Base-by-base conservation (phyloP, 2,329 filamentous ascomycete species). In the Ophiostoma sp. region DNA sequence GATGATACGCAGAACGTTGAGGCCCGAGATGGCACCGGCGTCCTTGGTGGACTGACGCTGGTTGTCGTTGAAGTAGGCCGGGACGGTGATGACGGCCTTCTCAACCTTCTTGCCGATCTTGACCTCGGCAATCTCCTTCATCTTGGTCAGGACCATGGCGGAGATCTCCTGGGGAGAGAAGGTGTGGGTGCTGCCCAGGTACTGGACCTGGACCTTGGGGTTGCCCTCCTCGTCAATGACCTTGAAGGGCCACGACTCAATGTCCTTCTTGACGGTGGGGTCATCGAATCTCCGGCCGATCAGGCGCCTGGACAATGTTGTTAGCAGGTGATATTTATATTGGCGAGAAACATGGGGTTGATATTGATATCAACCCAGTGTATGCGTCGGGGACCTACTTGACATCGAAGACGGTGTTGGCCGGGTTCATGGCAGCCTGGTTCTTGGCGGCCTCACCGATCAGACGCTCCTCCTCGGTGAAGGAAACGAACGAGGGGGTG, bases 1-100 rank as follows among this genome's bases (percentile, higher is more conserved):
- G 88, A 99, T 98, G 87, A 99, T 98, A 90, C 96, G 95, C 85
- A 99, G 95, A 79, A 99, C 94, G 87, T 98, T 98, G 77, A 99
- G 91, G 80, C 95, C 96, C 81, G 95, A 87, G 82, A 99, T 99
- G 84, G 95, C 93, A 91, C 96, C 96, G 78, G 96, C 96, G 82
- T 98, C 96, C 92, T 98, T 98, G 87, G 96, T 99, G 78, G 96
- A 93, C 87, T 98, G 96, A 87, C 96, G 93, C 89, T 99, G 96
- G 89, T 97, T 97, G 91, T 99, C 96, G 90, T 98, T 98, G 93
- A 99, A 99, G 90, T 99, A 99, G 83, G 96, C 96, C 74, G 96
- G 96, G 74, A 98, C 96, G 76, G 96, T 99, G 85, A 99, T 95
- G 84, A 99, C 96, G 77, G 96, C 96, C 91, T 98, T 98, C 87